Evolutionary conservation across 345 rosid genomes (phyloP).

Genomic region (Salix caprea): DNA sequence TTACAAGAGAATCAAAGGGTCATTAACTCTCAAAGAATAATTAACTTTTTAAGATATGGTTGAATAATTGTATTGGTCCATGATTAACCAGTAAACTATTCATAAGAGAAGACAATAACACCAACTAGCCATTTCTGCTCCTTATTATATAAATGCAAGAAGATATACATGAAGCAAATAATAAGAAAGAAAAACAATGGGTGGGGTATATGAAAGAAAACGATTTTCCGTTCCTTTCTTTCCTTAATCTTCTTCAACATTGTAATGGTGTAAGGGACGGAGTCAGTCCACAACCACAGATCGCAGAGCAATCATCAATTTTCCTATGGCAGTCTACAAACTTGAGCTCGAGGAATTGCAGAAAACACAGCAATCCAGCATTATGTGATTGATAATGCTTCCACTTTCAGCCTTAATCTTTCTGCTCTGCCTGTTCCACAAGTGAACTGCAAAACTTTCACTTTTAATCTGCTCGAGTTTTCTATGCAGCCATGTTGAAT

Average conservation of each 20-base stretch:
- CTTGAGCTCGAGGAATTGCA: conserved; percentile 45
- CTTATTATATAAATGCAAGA: not conserved
- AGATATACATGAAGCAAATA: not conserved
- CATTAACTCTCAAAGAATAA: not conserved
- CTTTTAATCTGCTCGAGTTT: conserved; percentile 44
- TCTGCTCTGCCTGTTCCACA: conserved; percentile 88
- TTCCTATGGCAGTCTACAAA: conserved; percentile 13
- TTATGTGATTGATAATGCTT: conserved; percentile 52
- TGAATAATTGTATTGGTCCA: not conserved
- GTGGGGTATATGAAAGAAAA: not conserved
- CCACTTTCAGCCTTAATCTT: conserved; percentile 53
- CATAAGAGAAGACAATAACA: not conserved
- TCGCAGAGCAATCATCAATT: not conserved
- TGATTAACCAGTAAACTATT: not conserved
- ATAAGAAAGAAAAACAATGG: not conserved
- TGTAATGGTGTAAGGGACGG: conserved; percentile 1
- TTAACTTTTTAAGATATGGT: not conserved
- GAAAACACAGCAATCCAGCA: conserved; percentile 57
- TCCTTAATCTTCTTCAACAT: not conserved
- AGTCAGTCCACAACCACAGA: conserved; percentile 13
- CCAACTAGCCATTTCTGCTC: not conserved
- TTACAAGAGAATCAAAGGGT: not conserved
- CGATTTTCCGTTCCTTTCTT: conserved; percentile 1
- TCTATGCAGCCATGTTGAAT: conserved; percentile 38
- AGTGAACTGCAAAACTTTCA: conserved; percentile 61